Conservation (phyloP, 1,284 basidiomycete genomes). For the Paramarasmius palmivorus region DNA sequence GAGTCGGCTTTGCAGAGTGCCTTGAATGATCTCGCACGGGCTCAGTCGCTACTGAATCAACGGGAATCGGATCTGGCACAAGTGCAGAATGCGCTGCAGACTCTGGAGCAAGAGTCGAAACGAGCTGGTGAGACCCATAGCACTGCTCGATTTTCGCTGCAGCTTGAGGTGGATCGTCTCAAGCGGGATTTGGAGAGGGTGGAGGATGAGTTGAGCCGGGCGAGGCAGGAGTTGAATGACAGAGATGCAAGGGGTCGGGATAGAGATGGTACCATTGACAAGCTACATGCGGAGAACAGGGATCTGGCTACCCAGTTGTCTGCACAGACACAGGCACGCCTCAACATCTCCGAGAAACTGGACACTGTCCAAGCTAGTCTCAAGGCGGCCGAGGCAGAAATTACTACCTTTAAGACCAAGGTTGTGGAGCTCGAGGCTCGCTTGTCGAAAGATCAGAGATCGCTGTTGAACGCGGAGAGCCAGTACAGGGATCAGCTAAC, state of each 20-base stretch:
- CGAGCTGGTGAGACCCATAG: constrained; percentile 80
- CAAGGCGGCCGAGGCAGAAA: constrained; percentile 68
- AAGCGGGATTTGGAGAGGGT: constrained; percentile 82
- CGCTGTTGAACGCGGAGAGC: constrained; percentile 69
- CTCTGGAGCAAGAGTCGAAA: constrained; percentile 67
- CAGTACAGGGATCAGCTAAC: constrained; percentile 89
- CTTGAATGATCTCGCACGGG: constrained; percentile 59
- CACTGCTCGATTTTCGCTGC: constrained; percentile 83
- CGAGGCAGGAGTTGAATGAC: constrained; percentile 72
- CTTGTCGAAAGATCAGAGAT: constrained; percentile 82
- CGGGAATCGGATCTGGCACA: constrained; percentile 74
- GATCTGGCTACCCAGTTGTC: constrained; percentile 78
- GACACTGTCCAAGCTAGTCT: constrained; percentile 63
- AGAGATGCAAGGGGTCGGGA: constrained; percentile 66
- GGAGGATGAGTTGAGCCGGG: constrained; percentile 79
- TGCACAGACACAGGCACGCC: constrained; percentile 79
- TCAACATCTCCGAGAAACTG: constrained; percentile 87
- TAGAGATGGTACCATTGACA: constrained; percentile 70
- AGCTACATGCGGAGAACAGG: constrained; percentile 75
- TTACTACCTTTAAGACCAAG: constrained; percentile 54
- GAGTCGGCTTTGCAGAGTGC: constrained; percentile 65
- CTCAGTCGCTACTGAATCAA: constrained; percentile 60
- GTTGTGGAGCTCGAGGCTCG: constrained; percentile 80
- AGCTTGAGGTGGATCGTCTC: constrained; percentile 88
- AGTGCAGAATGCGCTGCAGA: constrained; percentile 73